These are phyloP conservation scores for Fusarium veterinarium DNA, from an alignment of 2,329 filamentous ascomycete genomes.

Conservation along the genomic window DNA sequence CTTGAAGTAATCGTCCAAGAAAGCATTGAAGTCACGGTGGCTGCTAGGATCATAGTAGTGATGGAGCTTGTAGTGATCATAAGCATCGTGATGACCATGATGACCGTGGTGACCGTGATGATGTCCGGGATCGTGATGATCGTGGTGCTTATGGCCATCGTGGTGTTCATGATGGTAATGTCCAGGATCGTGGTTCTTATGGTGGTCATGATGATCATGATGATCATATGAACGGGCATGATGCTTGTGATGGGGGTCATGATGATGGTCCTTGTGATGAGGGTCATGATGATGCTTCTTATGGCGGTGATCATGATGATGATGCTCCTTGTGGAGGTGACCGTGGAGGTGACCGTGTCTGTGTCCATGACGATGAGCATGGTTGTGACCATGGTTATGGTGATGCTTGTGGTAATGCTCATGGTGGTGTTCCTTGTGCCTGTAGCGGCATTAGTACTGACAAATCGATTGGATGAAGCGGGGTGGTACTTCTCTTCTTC, in stretches of 20 bases:
- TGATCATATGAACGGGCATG: background rate
- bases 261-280: background rate
- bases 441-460: background rate
- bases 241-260: background rate
- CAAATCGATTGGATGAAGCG: background rate
- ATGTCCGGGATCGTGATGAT: background rate
- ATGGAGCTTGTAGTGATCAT: background rate
- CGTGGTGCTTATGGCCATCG: background rate
- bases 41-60: background rate
- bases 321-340: background rate
- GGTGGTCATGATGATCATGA: background rate
- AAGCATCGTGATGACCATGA: background rate
- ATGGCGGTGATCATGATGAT: background rate
- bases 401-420: conserved; percentile 7
- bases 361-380: background rate
- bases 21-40: conserved; percentile 1
- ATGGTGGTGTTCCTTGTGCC: conserved; percentile 7
- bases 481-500: conserved; percentile 5
- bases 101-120: background rate
- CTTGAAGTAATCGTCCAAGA: background rate
- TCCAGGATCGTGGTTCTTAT: background rate
- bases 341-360: background rate
- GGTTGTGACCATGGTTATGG: background rate
- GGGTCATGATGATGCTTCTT: background rate
- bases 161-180: background rate